Evolutionary conservation across 148 eudicot species (phyloP).

Genomic region (Vaccinium darrowii): DNA sequence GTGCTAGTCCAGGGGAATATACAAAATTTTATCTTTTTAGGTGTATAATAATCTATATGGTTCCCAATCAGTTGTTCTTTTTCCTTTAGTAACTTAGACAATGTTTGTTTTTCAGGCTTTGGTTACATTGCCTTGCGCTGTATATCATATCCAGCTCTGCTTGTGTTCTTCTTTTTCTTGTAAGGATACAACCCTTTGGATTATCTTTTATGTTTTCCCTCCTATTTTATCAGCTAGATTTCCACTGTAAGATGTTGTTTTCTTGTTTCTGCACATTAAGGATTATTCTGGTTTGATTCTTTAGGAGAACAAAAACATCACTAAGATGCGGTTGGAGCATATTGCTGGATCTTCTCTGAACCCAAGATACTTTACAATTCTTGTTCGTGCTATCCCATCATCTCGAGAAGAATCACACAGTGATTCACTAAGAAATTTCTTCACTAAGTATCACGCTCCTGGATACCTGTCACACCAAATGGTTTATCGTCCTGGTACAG

Average conservation of each 20-base stretch:
- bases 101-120: conserved; percentile 57
- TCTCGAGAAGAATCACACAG: conserved; percentile 66
- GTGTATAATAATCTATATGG: background rate
- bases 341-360: conserved; percentile 45
- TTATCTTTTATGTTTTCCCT: background rate
- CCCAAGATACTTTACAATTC: conserved; percentile 73
- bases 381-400: conserved; percentile 91
- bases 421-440: conserved; percentile 51
- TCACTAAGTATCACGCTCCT: conserved; percentile 57
- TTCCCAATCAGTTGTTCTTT: background rate
- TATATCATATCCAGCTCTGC: conserved; percentile 67
- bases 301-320: conserved; percentile 75
- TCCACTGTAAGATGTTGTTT: background rate
- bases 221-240: background rate
- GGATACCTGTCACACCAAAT: conserved; percentile 83
- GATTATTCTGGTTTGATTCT: conserved; percentile 10
- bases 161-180: conserved; percentile 81
- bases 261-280: conserved; percentile 9
- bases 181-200: conserved; percentile 44
- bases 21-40: background rate
- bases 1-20: background rate
- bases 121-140: conserved; percentile 81
- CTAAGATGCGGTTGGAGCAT: conserved; percentile 59
- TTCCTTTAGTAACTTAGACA: conserved; percentile 6
- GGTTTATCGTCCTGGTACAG: conserved; percentile 65